Base-by-base conservation (phyloP, 352 stramenopile species). In the Phytophthora cactorum region DNA sequence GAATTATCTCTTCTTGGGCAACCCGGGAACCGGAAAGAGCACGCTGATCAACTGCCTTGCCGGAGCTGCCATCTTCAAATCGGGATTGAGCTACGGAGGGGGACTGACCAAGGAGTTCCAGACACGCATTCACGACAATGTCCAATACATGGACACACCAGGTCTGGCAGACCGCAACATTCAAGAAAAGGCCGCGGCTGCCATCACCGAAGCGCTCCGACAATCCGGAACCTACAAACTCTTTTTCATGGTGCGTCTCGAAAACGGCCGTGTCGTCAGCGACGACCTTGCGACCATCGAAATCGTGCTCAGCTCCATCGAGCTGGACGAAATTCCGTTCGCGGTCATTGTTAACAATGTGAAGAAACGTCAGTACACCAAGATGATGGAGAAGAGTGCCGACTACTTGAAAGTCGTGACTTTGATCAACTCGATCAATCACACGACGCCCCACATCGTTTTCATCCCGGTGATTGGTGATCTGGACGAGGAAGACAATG, bases 161-260 rank as follows among this genome's bases (percentile, higher is more conserved):
- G 63, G 56, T 2, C 50, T 72, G 10, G 63, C 68, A 4, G 54
- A 61, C 31, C 54, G 54, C 4, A 31, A 34, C 15, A 57, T 57
- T 10, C 51, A 57, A 57, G 34, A 57, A 5, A 34, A 7, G 2
- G 46, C 56, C 5, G 54, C 54, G 6, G 46, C 46, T 45, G 61
- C 52, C 45, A 70, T 75, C 61, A 75, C 61, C 0, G 12, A 64
- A 43, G 60, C 67, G 1, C 60, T 74, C 3, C 53, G 43, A n/a
- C 32, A 70, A 22, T 47, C 50, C 25, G 68, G 68, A 15, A 58
- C 8, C 1, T 71, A 66, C 56, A 69, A 74, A 14, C 56, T 71
- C n/a, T 65, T 75, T 36, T 75, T 75, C 52, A 67, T 75, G 52
- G 45, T 71, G 12, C 56, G 62, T 1, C 55, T 75, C 6, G 47